Base-by-base conservation (phyloP, 768 basidiomycete genomes). In the Rhizopogon vesiculosus region DNA sequence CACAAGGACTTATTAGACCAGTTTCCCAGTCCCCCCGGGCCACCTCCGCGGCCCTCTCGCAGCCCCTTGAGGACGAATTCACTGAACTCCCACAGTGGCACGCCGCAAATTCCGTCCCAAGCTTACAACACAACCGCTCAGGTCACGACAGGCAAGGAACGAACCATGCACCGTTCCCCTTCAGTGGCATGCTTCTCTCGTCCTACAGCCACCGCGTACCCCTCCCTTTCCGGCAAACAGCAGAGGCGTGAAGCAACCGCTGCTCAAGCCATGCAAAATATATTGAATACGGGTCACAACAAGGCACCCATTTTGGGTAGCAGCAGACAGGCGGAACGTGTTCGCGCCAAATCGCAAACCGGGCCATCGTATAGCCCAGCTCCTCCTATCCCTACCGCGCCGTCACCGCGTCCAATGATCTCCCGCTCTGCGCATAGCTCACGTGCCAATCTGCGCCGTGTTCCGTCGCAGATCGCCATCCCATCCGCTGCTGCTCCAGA, bases 181-280 rank as follows among this genome's bases (percentile, higher is more conserved):
- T 60, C 53, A 18, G 51, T 45, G 19, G 28, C 56, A 5, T 55
- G 48, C 16, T 55, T 55, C 33, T 60, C 53, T 15, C 53, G 43
- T 22, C 59, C 59, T 12, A 57, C 59, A 10, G 12, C 38, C 25
- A 18, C 18, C 25, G 51, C 38, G 25, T 52, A 59, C 33, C 52
- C 55, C n/a, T 35, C 38, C 25, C 54, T 43, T 31, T 16, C 49
- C 6, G 10, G 16, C 19, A 58, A 33, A 45, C 55, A 15, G 25
- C 52, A 43, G 19, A n/a, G 39, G 22, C 38, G 25, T 18, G 45
- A 49, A 35, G 42, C 44, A 15, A 33, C 45, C 1, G 22, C 46
- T 43, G n/a, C 35, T 33, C 54, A 31, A 15, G 29, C 51, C 38
- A 19, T 44, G 3, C 22, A 29, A 15, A 38, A 50, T 8, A 9